phyloP scores from a whole-genome alignment of 768 basidiomycete genomes.

The Tephrocybe rancida region DNA sequence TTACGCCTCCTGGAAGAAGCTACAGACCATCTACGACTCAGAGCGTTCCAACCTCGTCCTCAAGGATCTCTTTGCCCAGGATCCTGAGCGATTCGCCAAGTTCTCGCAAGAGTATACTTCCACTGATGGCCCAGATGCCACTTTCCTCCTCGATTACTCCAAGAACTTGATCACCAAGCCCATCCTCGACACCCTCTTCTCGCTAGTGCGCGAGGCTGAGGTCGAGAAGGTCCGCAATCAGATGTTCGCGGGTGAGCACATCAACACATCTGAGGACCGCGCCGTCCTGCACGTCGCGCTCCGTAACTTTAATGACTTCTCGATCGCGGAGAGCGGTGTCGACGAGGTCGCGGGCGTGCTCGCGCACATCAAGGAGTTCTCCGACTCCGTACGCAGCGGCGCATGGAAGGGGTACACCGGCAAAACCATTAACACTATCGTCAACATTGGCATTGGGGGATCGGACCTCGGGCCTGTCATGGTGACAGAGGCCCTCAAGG shows the following conservation, averaged over 20 bases:
- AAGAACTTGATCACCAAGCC: conserved; percentile 93
- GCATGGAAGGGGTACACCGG: conserved; percentile 98
- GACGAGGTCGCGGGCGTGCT: conserved; percentile 84
- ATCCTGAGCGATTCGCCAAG: conserved; percentile 84
- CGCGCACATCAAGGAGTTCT: conserved; percentile 90
- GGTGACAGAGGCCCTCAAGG: conserved; percentile 97
- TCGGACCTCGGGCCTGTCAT: conserved; percentile 98
- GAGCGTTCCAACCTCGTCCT: conserved; percentile 77
- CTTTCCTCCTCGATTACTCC: conserved; percentile 93
- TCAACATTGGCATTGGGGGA: conserved; percentile 99
- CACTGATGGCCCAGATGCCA: conserved; percentile 63
- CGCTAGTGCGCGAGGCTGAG: conserved; percentile 82
- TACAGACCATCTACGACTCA: conserved; percentile 80
- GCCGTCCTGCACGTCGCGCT: conserved; percentile 96
- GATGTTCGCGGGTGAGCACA: conserved; percentile 96
- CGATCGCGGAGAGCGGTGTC: conserved; percentile 79
- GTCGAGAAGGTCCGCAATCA: conserved; percentile 85
- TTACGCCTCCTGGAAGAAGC: conserved; percentile 88
- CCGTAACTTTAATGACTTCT: conserved; percentile 75
- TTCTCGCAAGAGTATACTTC: conserved; percentile 81
- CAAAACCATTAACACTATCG: conserved; percentile 90
- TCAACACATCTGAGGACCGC: conserved; percentile 98
- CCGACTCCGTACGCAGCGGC: conserved; percentile 81
- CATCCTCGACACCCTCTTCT: conserved; percentile 76
- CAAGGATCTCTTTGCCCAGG: conserved; percentile 90